phyloP scores from a whole-genome alignment of 1,284 basidiomycete genomes.

The Mycosarcoma mackinlayi region DNA sequence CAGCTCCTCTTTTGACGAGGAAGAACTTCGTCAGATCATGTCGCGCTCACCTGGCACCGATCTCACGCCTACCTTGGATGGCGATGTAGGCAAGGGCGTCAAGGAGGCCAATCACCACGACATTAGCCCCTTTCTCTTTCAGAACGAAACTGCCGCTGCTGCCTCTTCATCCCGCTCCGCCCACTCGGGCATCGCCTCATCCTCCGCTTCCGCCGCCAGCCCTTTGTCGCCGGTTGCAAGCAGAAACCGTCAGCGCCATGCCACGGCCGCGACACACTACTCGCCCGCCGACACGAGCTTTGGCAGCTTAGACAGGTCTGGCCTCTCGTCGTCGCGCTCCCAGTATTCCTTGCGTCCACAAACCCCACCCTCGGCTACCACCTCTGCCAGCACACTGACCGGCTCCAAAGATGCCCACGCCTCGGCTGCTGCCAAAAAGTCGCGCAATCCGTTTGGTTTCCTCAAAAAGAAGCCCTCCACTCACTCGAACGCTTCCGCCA shows the following conservation, averaged over 20 bases:
- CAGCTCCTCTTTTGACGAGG: conserved; percentile 40
- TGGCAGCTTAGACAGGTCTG: conserved; percentile 13
- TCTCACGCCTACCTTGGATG: conserved; percentile 3
- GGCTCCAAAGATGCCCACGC: conserved; percentile 29
- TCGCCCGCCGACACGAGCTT: conserved; percentile 21
- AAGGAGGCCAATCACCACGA: conserved; percentile 41
- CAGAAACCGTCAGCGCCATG: conserved; percentile 19
- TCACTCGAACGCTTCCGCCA: conserved; percentile 31
- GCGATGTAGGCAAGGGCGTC: conserved; percentile 27
- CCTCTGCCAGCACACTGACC: conserved; percentile 43
- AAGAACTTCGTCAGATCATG: conserved; percentile 46
- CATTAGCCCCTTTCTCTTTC: conserved; percentile 57
- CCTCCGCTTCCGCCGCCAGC: conserved; percentile 1
- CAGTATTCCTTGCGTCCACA: conserved; percentile 36
- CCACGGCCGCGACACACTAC: conserved; percentile 19
- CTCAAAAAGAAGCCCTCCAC: conserved; percentile 56
- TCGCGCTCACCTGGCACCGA: conserved; percentile 18
- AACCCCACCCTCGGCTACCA: conserved; percentile 50
- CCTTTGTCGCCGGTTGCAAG: conserved; percentile 1
- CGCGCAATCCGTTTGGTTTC: conserved; percentile 60
- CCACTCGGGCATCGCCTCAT: neutral
- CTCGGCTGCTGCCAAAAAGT: conserved; percentile 31
- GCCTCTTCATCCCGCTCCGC: conserved; percentile 13
- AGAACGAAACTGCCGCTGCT: conserved; percentile 20
- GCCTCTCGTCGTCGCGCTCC: conserved; percentile 29